Base-by-base conservation (phyloP, 192 early-diverging fungal species). In the Gaertneriomyces semiglobifer region DNA sequence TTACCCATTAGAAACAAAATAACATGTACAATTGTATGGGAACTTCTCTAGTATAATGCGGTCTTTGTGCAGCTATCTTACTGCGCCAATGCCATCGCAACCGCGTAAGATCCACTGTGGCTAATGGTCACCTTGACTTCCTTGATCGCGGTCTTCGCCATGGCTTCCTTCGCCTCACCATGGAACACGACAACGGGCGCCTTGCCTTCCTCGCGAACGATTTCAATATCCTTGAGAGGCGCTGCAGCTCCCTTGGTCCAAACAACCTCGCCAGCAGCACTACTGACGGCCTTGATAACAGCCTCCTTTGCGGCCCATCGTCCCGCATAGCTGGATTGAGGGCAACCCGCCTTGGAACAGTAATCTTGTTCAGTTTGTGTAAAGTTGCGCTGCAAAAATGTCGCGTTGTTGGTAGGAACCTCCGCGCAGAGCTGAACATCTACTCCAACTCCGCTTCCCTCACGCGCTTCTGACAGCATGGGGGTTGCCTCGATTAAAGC, bases 291-390 rank as follows among this genome's bases (percentile, higher is more conserved):
- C 85, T 98, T 98, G 70, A 98, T 82, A 12, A 93, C 91, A 1
- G 95, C 92, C 69, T 98, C 95, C 84, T 98, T 98, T 58, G 95
- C 95, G 6, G 89, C 90, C 95, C 95, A 98, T 39, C 89, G 85
- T 56, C 95, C 95, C 41, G 95, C 89, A 76, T 91, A 93, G 76
- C 90, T 92, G 0, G 92, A 81, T 65, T 86, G 86, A 12, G 90
- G 86, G 69, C 88, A 86, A 10, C 92, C 83, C 1, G 82, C 79
- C 39, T 68, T 58, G 44, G 73, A 50, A 77, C 95, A 98, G 77
- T 98, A 94, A 4, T 70, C 76, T 47, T 86, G 86, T 72, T 96
- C 93, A n/a, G 73, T 69, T 4, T 38, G 19, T 1, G 93, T 98
- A 58, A 95, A 95, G 84, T 98, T 98, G 68, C 95, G 90, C 68